Base-by-base conservation (phyloP, 2,329 filamentous ascomycete species). In the Curvularia lunata region DNA sequence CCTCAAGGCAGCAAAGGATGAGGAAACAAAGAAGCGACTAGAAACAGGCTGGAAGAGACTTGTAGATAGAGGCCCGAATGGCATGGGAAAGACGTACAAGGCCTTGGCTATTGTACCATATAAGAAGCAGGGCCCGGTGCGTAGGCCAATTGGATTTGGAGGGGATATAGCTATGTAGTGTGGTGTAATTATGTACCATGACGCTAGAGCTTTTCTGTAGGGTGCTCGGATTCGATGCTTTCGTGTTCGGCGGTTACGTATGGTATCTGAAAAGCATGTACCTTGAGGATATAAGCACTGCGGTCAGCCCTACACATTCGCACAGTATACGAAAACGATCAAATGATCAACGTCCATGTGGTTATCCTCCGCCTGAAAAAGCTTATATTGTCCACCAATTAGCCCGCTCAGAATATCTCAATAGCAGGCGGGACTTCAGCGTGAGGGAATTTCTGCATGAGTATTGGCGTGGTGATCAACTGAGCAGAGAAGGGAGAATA, bases 31-130 rank as follows among this genome's bases (percentile, higher is more conserved):
- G 42, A 61, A 56, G 49, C 85, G 86, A 50, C 82, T 97, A 30
- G 87, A 92, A 63, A 85, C 82, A 61, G 88, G 90, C 0, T 96
- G 92, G 86, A 89, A 86, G 78, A 83, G 95, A 60, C 80, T 99
- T 50, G 86, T 97, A n/a, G 93, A 97, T 75, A 83, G 87, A 41
- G 89, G 91, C 0, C 89, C 88, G 1, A 87, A 86, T 50, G 94
- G 92, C 0, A 99, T 99, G 95, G 95, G 95, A 0, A 93, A 89
- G 79, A 81, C 97, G 21, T 99, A 99, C 76, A 97, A 98, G 79
- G 93, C 87, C 23, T 84, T 99, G 83, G 91, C 93, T 12, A 91
- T 99, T 68, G 74, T 98, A 69, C 95, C 95, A 0, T 77, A 78
- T 62, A 67, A 64, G 43, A 71, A 76, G 76, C 91, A 90, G 63